These are phyloP conservation scores for Diutina siamensis DNA, from an alignment of 1,139 yeast genomes.

Conservation along the genomic window DNA sequence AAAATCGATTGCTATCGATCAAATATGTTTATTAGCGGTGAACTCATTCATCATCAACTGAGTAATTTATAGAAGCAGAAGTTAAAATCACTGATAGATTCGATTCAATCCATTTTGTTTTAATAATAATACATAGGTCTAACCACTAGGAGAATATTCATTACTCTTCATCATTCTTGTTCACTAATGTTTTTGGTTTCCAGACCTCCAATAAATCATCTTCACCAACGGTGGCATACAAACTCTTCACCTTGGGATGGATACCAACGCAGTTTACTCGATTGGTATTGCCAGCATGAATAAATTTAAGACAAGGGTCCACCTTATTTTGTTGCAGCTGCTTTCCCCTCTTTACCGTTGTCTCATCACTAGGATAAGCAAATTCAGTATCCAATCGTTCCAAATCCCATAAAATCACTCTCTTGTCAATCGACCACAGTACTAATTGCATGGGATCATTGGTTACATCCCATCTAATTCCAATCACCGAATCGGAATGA, in stretches of 20 bases:
- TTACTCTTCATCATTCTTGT: conserved; percentile 28
- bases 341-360: conserved; percentile 16
- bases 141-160: no score
- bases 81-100: background rate
- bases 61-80: background rate
- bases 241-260: conserved; percentile 32
- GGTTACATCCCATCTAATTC: conserved; percentile 25
- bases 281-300: conserved; percentile 51
- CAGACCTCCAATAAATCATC: conserved; percentile 43
- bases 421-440: conserved; percentile 40
- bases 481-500: conserved; percentile 32
- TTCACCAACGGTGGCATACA: conserved; percentile 39
- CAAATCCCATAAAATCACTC: conserved; percentile 42
- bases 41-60: no score
- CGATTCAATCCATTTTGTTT: no score
- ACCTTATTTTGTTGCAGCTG: conserved; percentile 20
- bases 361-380: conserved; percentile 20
- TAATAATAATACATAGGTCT: no score
- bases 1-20: no score
- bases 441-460: conserved; percentile 26
- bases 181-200: conserved; percentile 35
- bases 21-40: no score
- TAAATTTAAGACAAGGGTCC: conserved; percentile 50
- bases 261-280: conserved; percentile 39
- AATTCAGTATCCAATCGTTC: conserved; percentile 34